A percentile compares a stretch with the other conserved stretches of the same genome.
These are phyloP conservation scores for Coniochaeta pulveracea DNA, from an alignment of 2,329 filamentous ascomycete genomes.

Conservation along the genomic window DNA sequence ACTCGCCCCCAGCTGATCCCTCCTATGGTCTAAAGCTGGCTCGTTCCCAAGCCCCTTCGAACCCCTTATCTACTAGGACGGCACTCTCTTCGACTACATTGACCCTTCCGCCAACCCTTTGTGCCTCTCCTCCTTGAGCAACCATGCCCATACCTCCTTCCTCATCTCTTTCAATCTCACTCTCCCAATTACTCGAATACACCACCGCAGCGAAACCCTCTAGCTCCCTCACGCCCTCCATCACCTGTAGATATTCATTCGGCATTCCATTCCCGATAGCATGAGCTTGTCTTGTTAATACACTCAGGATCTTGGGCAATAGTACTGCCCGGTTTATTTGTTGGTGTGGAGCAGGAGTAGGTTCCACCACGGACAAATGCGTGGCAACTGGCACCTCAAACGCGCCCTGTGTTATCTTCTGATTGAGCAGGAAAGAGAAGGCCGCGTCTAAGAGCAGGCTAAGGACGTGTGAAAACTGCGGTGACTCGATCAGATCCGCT, in stretches of 20 bases:
- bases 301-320: conserved; percentile 79
- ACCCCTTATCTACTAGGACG: too few relatives aligned
- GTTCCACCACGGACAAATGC: background rate
- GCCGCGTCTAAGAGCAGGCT: conserved; percentile 77
- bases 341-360: conserved; percentile 14
- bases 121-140: conserved; percentile 12
- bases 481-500: conserved; percentile 88
- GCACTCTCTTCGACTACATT: too few relatives aligned
- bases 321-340: conserved; percentile 37
- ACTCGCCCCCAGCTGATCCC: too few relatives aligned
- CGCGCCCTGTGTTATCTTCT: conserved; percentile 66
- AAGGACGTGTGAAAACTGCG: conserved; percentile 77
- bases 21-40: too few relatives aligned
- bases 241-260: conserved; percentile 60
- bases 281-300: conserved; percentile 85
- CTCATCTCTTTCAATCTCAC: conserved; percentile 42
- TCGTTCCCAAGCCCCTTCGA: too few relatives aligned
- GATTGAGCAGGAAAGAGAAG: conserved; percentile 75
- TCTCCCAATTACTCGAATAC: conserved; percentile 75
- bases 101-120: background rate
- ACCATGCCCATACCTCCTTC: conserved; percentile 22
- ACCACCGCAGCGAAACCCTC: conserved; percentile 81
- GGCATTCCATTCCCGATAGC: conserved; percentile 70
- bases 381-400: conserved; percentile 42
- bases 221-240: conserved; percentile 66